Evolutionary conservation across 2,329 filamentous ascomycete genomes (phyloP), one percentile per base, ranked within the genome.

Genomic region (Trichoderma aggressivum): DNA sequence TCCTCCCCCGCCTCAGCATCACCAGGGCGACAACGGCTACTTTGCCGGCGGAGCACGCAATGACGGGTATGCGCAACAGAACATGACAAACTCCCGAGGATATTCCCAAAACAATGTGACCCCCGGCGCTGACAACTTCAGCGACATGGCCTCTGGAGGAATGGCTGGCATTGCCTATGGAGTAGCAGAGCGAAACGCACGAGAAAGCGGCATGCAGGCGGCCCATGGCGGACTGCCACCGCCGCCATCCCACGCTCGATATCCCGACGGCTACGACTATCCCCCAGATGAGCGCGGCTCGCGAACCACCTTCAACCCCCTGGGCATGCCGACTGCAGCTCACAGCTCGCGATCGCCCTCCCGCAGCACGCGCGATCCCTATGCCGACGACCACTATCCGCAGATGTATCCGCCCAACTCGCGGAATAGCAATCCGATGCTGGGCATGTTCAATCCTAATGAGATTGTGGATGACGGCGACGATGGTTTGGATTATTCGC

Each of bases 391-490:
- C 62, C 91, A 91, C 0, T 94, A 93, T 78, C 87, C 88, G 68
- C 87, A 88, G 70, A 86, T 87, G 74, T 88, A 88, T 76, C 87
- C 81, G 59, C 72, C 70, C 53, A 84, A 78, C 72, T 79, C 77
- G 12, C 81, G 80, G 50, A 82, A 78, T 80, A 85, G 81, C 34
- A 85, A 86, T 71, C 81, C 85, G 28, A 80, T 83, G 10, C 81
- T 90, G 5, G 87, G 87, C 50, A 83, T 88, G 2, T 87, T 96
- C 72, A 90, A 97, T 78, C 94, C 94, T 3, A 89, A 92, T 76
- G 90, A 91, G 16, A 94, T 97, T 74, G 88, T 88, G 26, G 94
- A 97, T 79, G 94, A 98, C 77, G 94, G 93, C 32, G 94, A 97
- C 77, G 94, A 97, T 78, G 94, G 92, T 1, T 86, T 96, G 65